These are phyloP conservation scores for Chlorociboria aeruginascens DNA, from an alignment of 495 filamentous ascomycete species.

Conservation along the genomic window DNA sequence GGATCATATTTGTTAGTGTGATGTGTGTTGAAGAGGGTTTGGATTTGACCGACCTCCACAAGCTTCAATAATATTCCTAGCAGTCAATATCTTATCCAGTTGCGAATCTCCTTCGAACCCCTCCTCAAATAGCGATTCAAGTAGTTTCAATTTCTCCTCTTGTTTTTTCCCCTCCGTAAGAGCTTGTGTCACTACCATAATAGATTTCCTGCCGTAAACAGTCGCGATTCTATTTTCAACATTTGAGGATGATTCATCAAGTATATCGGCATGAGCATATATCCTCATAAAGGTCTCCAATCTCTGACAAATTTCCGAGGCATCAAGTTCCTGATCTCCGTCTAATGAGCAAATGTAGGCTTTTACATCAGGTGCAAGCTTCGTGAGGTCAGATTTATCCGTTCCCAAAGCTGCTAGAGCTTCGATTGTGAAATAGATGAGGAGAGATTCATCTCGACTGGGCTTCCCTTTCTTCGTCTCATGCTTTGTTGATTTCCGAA, in stretches of 20 bases:
- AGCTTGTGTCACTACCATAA: constrained; percentile 2
- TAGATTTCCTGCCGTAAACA: constrained; percentile 6
- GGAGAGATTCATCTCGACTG: not conserved
- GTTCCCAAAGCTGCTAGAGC: constrained; percentile 3
- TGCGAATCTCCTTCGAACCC: not conserved
- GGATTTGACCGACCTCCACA: constrained; percentile 9
- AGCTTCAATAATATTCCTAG: constrained; percentile 10
- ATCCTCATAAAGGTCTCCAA: constrained; percentile 11
- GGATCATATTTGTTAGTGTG: constrained; percentile 1
- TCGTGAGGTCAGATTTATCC: not conserved
- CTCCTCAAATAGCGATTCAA: constrained; percentile 7
- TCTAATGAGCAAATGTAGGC: not conserved
- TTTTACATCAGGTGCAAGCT: not conserved
- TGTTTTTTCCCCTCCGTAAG: not conserved
- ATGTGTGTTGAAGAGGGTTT: not conserved
- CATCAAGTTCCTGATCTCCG: not conserved
- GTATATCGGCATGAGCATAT: not conserved
- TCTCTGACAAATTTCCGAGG: not conserved
- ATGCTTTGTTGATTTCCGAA: constrained; percentile 1
- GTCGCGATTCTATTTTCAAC: constrained; percentile 8
- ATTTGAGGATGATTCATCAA: not conserved
- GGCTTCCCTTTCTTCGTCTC: not conserved
- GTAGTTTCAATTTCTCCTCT: constrained; percentile 8
- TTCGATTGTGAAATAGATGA: constrained; percentile 6
- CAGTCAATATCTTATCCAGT: constrained; percentile 12